Evolutionary conservation across 371 early-diverging fungal species (phyloP), one percentile per base, ranked within the genome.

Genomic region (Syncephalastrum contaminatum): DNA sequence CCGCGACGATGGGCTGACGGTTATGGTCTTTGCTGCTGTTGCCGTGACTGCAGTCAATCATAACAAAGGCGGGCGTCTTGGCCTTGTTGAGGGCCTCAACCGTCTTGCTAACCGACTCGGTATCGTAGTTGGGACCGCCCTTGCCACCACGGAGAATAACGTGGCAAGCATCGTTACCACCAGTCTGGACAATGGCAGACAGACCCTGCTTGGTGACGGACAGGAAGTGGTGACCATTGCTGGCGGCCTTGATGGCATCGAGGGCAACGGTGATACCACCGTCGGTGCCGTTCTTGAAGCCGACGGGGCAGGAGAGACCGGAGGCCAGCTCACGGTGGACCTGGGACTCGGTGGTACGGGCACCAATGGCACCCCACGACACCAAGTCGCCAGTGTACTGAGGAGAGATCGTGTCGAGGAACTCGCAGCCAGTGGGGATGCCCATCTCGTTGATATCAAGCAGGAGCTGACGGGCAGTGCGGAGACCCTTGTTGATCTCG

Each of bases 181-280:
- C 80, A 2, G 96, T 95, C 56, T 91, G 86, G 43, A 91, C 90
- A 69, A 96, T 96, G 3, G 95, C 91, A 14, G 93, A 90, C 39
- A 94, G 77, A 16, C 97, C 97, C 64, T 95, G 93, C 72, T 96
- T 95, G 50, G 94, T 95, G 6, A 96, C 96, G n/a, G 94, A 93
- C 63, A 96, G 75, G 81, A 95, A 96, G 63, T 89, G 91, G 63
- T 96, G 97, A 39, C 90, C 88, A 59, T 91, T 81, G 47, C 88
- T 78, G 7, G 96, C 90, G 4, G 95, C 87, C 60, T 84, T 80
- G 67, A 94, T 94, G 27, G 95, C 96, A 61, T 96, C 95, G 45
- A 95, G 75, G 6, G 95, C 95, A 43, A 95, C 90, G 36, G 75
- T 77, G 44, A 90, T 82, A 57, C 86, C 84, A 52, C 96, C 96